phyloP scores from a whole-genome alignment of 768 basidiomycete species.

The Trametes coccinea region DNA sequence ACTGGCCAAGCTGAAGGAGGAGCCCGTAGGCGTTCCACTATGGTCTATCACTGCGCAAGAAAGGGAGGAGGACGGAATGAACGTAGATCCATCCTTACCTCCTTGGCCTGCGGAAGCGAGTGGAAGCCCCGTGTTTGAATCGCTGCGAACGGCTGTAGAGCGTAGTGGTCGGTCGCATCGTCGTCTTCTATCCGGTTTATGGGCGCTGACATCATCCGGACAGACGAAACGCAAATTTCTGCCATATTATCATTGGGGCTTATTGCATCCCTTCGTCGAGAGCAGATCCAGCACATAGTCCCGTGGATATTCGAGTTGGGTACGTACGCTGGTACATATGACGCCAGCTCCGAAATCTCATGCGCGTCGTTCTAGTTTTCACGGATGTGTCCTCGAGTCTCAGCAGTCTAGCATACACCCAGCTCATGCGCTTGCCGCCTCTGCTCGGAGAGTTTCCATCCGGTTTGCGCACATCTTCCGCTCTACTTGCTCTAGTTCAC shows the following conservation, averaged over 20 bases:
- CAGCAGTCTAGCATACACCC: constrained; percentile 28
- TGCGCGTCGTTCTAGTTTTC: constrained; percentile 31
- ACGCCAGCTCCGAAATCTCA: no score
- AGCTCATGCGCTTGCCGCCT: constrained; percentile 6
- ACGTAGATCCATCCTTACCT: constrained; percentile 14
- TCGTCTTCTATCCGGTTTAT: no score
- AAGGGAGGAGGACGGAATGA: constrained; percentile 23
- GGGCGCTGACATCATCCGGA: no score
- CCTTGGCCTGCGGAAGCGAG: not conserved
- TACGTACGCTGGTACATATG: constrained; percentile 16
- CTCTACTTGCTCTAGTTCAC: constrained; percentile 40
- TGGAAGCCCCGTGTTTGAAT: not conserved
- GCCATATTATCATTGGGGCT: constrained; percentile 45
- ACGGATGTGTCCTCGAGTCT: constrained; percentile 26
- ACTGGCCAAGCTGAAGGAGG: constrained; percentile 16
- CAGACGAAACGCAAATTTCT: constrained; percentile 43
- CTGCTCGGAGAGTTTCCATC: constrained; percentile 32
- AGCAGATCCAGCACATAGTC: constrained; percentile 34
- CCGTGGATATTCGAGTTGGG: constrained; percentile 47
- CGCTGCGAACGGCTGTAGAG: constrained; percentile 26
- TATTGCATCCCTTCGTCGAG: constrained; percentile 36
- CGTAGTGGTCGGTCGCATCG: constrained; percentile 35
- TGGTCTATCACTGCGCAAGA: constrained; percentile 33
- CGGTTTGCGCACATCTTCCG: constrained; percentile 36
- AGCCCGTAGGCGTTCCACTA: constrained; percentile 30